Conservation (phyloP, 257 asterid genomes). For the Scutellaria barbata region DNA sequence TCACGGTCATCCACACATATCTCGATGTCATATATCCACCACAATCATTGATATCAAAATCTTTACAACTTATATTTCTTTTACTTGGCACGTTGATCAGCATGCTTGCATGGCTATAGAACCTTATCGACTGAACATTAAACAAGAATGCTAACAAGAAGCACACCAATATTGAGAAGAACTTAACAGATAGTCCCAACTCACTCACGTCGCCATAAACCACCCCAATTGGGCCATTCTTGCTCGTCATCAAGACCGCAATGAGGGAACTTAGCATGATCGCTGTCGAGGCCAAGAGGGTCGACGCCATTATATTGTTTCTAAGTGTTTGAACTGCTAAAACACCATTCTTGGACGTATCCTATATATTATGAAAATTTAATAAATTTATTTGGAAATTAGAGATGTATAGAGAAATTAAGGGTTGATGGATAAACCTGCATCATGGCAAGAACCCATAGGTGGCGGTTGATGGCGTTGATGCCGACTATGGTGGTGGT, state of each 20-base stretch:
- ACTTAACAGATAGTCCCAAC: conserved; percentile 59
- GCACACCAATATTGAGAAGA: conserved; percentile 70
- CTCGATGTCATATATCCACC: conserved; percentile 46
- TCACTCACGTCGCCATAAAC: conserved; percentile 49
- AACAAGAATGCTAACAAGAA: conserved; percentile 76
- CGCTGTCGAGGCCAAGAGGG: conserved; percentile 81
- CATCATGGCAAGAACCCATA: conserved; percentile 96
- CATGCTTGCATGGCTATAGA: conserved; percentile 92
- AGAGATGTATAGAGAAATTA: no score
- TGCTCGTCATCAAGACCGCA: conserved; percentile 67
- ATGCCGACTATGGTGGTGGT: conserved; percentile 79
- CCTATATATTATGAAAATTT: conserved; percentile 32
- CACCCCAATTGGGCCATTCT: conserved; percentile 30
- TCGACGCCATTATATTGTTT: conserved; percentile 96
- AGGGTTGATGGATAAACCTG: conserved; percentile 48
- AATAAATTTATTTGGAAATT: no score
- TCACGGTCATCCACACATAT: conserved; percentile 68
- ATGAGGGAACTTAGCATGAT: conserved; percentile 85
- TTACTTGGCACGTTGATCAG: conserved; percentile 74
- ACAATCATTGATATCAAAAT: not conserved
- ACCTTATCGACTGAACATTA: conserved; percentile 82
- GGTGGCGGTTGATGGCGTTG: conserved; percentile 84
- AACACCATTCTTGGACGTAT: conserved; percentile 67
- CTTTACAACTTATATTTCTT: not conserved
- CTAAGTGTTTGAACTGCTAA: conserved; percentile 83